Conservation (phyloP, 164 flowering plant species). For the Brasenia schreberi region DNA sequence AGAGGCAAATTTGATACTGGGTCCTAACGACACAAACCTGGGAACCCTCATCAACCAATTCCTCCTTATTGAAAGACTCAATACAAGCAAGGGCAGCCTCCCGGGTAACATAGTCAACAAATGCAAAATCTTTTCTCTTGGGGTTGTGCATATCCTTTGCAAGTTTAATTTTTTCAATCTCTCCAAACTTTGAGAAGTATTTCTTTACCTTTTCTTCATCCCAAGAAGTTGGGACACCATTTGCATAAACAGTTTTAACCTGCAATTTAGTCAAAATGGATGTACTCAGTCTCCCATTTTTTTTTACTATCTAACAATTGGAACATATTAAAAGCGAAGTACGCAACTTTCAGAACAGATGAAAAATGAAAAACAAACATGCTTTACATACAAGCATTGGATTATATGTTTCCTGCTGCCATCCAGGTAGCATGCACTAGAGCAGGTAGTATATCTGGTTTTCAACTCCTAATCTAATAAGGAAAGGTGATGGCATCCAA, state of each 20-base stretch:
- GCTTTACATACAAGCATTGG: no score
- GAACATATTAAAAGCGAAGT: no score
- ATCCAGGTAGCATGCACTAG: no score
- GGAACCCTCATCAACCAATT: slow-evolving; percentile 11
- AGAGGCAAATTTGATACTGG: background rate
- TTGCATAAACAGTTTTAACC: slow-evolving; percentile 34
- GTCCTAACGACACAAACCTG: slow-evolving; percentile 12
- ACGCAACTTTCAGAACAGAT: no score
- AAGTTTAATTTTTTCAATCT: slow-evolving; percentile 24
- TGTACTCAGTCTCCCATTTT: no score
- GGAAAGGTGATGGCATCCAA: no score
- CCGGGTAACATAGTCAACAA: slow-evolving; percentile 19
- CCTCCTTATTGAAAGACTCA: slow-evolving; percentile 17
- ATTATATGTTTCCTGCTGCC: no score
- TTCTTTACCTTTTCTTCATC: slow-evolving; percentile 20
- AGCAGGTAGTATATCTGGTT: no score
- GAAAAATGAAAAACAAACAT: no score
- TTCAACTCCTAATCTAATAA: no score
- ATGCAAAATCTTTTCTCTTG: slow-evolving; percentile 30
- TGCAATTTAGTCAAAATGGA: slow-evolving; percentile 1
- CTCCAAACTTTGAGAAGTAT: slow-evolving; percentile 21
- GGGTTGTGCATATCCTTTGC: slow-evolving; percentile 21
- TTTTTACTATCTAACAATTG: no score
- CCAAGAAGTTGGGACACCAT: slow-evolving; percentile 23
- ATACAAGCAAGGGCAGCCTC: slow-evolving; percentile 31